A percentile compares a stretch with the other conserved stretches of the same genome.
These are phyloP conservation scores for Saccharomycopsis sp. DNA, from an alignment of 805 yeast species.

Conservation along the genomic window DNA sequence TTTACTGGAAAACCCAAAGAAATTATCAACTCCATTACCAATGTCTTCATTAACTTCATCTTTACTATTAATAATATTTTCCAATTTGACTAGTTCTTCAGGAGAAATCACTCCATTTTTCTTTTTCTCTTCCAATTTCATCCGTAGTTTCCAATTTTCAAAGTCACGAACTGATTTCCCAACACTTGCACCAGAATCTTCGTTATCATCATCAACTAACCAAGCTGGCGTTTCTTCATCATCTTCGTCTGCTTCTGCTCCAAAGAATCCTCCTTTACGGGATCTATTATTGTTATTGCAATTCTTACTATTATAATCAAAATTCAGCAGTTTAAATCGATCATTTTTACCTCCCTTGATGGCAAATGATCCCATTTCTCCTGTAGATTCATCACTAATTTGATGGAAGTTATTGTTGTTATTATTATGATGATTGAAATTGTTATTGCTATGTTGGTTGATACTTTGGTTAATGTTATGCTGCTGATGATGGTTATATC, in stretches of 20 bases:
- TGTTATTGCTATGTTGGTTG: not conserved
- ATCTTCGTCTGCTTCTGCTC: constrained; percentile 24
- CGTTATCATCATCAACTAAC: constrained; percentile 23
- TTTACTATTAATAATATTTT: constrained; percentile 11
- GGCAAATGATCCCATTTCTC: constrained; percentile 22
- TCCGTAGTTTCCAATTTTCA: constrained; percentile 50
- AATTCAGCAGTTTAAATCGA: not conserved
- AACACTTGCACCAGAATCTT: constrained; percentile 27
- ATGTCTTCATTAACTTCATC: constrained; percentile 1
- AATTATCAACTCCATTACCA: constrained; percentile 3
- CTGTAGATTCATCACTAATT: constrained; percentile 15
- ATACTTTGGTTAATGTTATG: not conserved
- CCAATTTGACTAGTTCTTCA: constrained; percentile 11
- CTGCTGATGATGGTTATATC: not conserved
- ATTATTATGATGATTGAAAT: constrained; percentile 2
- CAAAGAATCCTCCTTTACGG: constrained; percentile 15
- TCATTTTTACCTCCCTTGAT: constrained; percentile 5
- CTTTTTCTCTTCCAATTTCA: constrained; percentile 44
- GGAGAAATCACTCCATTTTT: constrained; percentile 34
- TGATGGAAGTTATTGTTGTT: constrained; percentile 2
- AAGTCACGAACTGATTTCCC: constrained; percentile 53
- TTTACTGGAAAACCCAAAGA: constrained; percentile 5
- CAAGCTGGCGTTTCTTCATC: constrained; percentile 33
- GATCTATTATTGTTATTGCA: constrained; percentile 12
- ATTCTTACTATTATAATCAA: constrained; percentile 9